Base-by-base conservation (phyloP, 2,329 filamentous ascomycete species). In the Hymenoscyphus repandus region DNA sequence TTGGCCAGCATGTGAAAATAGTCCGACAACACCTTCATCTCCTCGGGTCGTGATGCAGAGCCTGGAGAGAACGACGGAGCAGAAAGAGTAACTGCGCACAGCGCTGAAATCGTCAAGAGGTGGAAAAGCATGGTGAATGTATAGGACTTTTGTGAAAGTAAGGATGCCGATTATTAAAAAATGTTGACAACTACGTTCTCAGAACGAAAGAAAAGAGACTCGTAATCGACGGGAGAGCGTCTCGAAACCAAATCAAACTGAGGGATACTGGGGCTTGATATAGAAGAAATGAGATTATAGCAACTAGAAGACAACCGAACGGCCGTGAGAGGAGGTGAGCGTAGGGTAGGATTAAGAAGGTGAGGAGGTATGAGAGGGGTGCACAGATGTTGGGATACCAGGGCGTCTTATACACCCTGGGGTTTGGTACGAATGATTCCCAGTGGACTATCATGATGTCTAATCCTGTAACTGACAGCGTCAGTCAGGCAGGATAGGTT, bases 1-100 rank as follows among this genome's bases (percentile, higher is more conserved):
- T 67, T 55, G 27, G 79, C 79, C 53, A 85, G 65, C 58, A 79
- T 66, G 64, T 79, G 78, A 70, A 85, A 85, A 69, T 83, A 85
- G 37, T 74, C 72, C 27, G 80, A 77, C 46, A 84, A 63, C n/a
- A 73, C 67, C 45, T 60, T 55, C 55, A 62, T 62, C 38, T 65
- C 62, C 17, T 45, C 52, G 20, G 63, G 58, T 34, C 48, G 44
- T 22, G 52, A 50, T 10, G 54, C 61, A 13, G 56, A 50, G 15
- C 45, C 54, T 27, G 58, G 34, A 18, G 58, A 55, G 17, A 59
- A 39, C 9, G 58, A 60, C 45, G 65, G 65, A 39, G 64, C 62
- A 22, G 64, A 55, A 18, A 65, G 48, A 42, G 75, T 75, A 47
- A 72, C 72, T 52, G 72, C 71, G 67, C 70, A 69, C 57, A 78